Evolutionary conservation across 345 rosid species (phyloP).

Genomic region (Clarkia xantiana): DNA sequence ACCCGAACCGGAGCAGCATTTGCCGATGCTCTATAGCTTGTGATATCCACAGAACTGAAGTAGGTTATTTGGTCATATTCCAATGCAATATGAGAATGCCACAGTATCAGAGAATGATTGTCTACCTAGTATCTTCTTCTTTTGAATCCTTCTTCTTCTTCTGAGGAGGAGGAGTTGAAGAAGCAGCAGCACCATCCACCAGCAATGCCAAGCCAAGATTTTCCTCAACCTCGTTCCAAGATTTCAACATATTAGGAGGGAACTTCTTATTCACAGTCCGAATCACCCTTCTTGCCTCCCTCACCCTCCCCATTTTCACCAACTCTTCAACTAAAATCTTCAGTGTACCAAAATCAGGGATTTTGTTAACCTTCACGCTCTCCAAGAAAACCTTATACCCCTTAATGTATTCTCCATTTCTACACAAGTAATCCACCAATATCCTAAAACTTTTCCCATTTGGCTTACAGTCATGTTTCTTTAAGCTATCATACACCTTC

Average conservation of each 20-base stretch:
- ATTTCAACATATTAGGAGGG: slow-evolving; percentile 43
- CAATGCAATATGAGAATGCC: too few species aligned
- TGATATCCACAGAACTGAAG: too few species aligned
- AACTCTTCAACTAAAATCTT: slow-evolving; percentile 51
- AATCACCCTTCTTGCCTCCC: slow-evolving; percentile 50
- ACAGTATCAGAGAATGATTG: too few species aligned
- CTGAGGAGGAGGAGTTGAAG: not conserved
- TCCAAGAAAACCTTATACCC: slow-evolving; percentile 48
- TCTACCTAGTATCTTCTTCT: too few species aligned
- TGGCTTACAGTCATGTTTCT: slow-evolving; percentile 32
- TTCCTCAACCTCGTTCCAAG: slow-evolving; percentile 53
- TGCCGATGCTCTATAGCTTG: too few species aligned
- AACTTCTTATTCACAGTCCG: slow-evolving; percentile 53
- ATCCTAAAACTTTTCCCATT: slow-evolving; percentile 59
- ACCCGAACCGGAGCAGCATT: too few species aligned
- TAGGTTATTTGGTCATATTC: too few species aligned
- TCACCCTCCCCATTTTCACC: slow-evolving; percentile 37
- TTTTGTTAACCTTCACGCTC: slow-evolving; percentile 41
- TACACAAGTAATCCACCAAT: slow-evolving; percentile 40
- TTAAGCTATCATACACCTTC: slow-evolving; percentile 48
- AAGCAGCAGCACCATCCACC: not conserved
- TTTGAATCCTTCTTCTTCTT: too few species aligned
- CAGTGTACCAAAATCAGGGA: slow-evolving; percentile 49
- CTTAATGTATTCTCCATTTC: slow-evolving; percentile 28
- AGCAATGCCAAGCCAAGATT: slow-evolving; percentile 33